A percentile compares a stretch with the other conserved stretches of the same genome.
phyloP scores from a whole-genome alignment of 441 rosid species.

The Lepidium campestre region DNA sequence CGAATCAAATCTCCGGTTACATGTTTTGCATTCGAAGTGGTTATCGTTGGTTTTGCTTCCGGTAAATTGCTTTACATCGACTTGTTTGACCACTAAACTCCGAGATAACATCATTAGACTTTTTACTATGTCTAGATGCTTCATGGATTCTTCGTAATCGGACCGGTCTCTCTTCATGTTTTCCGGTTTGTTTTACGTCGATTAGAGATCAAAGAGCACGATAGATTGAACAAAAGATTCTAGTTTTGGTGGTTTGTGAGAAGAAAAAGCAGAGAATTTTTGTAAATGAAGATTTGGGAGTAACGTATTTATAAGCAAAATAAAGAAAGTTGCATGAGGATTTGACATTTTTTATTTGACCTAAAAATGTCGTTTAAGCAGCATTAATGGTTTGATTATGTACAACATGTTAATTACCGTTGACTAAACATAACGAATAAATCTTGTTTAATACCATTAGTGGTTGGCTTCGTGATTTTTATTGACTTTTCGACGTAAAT shows the following conservation, averaged over 20 bases:
- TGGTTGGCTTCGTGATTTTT: not conserved
- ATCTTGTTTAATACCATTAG: not conserved
- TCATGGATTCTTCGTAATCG: constrained; percentile 19
- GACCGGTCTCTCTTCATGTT: constrained; percentile 28
- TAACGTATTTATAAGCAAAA: not conserved
- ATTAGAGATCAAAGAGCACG: not conserved
- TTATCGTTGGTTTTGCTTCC: too few species aligned
- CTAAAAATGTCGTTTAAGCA: not conserved
- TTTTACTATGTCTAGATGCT: constrained; percentile 26
- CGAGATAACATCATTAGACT: constrained; percentile 26
- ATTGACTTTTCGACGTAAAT: not conserved
- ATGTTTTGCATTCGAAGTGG: constrained; percentile 71
- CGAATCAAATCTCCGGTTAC: constrained; percentile 49
- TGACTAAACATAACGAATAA: not conserved
- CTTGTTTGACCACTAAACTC: constrained; percentile 9
- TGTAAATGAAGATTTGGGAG: constrained; percentile 1
- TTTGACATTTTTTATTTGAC: constrained; percentile 3
- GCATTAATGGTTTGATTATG: constrained; percentile 19
- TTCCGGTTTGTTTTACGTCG: not conserved
- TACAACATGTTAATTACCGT: not conserved
- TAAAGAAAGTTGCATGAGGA: not conserved
- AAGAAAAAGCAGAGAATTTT: not conserved
- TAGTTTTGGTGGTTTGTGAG: not conserved
- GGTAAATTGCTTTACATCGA: not conserved
- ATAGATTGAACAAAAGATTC: not conserved